Percentiles rank a stretch among this genome's conserved stretches.
Evolutionary conservation across 805 yeast genomes (phyloP).

Genomic region (Candida pseudoglaebosa): DNA sequence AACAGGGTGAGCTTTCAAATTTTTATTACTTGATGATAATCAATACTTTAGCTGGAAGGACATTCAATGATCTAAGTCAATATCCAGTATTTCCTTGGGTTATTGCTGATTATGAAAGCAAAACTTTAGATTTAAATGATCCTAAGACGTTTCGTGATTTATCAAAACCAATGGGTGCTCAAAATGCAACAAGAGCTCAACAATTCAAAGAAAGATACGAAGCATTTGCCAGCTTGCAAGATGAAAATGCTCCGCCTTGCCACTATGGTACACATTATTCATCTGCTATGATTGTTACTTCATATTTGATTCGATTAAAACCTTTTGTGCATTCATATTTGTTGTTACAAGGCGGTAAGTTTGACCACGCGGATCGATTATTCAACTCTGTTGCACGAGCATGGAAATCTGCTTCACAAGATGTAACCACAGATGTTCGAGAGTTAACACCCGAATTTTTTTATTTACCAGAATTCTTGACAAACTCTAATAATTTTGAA

Average conservation of each 20-base stretch:
- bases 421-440: constrained; percentile 82
- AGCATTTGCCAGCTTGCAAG: constrained; percentile 60
- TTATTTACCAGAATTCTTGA: constrained; percentile 73
- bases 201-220: constrained; percentile 70
- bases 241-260: constrained; percentile 64
- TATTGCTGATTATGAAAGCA: constrained; percentile 74
- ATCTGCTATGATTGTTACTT: constrained; percentile 88
- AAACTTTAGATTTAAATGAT: constrained; percentile 59
- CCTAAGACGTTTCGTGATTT: constrained; percentile 68
- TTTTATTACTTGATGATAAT: constrained; percentile 76
- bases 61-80: constrained; percentile 84
- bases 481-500: constrained; percentile 60
- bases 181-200: constrained; percentile 51
- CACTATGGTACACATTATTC: constrained; percentile 94
- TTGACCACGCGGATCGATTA: constrained; percentile 83
- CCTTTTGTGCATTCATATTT: constrained; percentile 81
- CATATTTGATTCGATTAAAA: constrained; percentile 68
- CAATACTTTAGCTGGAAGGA: constrained; percentile 83
- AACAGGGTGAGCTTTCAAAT: constrained; percentile 72
- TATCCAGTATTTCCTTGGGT: constrained; percentile 94
- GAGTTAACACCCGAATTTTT: constrained; percentile 86
- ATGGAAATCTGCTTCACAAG: constrained; percentile 76
- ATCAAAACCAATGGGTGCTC: constrained; percentile 92
- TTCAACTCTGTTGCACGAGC: constrained; percentile 73
- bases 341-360: constrained; percentile 78